These are phyloP conservation scores for Pestalotiopsis sp. DNA, from an alignment of 2,329 filamentous ascomycete genomes.

Conservation along the genomic window DNA sequence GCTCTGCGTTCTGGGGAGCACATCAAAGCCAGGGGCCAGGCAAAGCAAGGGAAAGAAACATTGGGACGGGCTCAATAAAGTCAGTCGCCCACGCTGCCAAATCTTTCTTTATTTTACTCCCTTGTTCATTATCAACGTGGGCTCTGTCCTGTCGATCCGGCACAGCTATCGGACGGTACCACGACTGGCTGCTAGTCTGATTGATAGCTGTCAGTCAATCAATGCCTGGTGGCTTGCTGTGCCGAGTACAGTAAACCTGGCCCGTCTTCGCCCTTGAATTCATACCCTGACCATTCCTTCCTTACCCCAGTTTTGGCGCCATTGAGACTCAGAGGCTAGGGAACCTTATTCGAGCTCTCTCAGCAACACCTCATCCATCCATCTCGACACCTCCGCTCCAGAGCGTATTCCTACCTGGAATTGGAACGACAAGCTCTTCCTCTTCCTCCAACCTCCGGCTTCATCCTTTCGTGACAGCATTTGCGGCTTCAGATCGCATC, in stretches of 20 bases:
- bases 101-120: background rate
- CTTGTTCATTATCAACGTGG: background rate
- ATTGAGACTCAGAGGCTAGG: conserved; percentile 1
- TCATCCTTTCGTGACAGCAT: background rate
- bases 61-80: background rate
- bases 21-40: background rate
- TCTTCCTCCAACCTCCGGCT: background rate
- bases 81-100: background rate
- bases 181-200: background rate
- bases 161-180: background rate
- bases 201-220: background rate
- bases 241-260: background rate
- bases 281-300: background rate
- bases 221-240: background rate
- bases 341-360: conserved; percentile 10
- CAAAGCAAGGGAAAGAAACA: background rate
- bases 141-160: background rate
- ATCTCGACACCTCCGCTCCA: background rate
- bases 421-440: background rate
- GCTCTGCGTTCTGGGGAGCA: background rate
- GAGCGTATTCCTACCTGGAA: background rate
- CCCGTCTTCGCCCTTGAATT: background rate
- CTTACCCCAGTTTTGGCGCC: conserved; percentile 4
- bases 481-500: background rate
- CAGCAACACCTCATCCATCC: background rate